Base-by-base conservation (phyloP, 805 yeast species). In the Saccharomycopsis lassenensis region DNA sequence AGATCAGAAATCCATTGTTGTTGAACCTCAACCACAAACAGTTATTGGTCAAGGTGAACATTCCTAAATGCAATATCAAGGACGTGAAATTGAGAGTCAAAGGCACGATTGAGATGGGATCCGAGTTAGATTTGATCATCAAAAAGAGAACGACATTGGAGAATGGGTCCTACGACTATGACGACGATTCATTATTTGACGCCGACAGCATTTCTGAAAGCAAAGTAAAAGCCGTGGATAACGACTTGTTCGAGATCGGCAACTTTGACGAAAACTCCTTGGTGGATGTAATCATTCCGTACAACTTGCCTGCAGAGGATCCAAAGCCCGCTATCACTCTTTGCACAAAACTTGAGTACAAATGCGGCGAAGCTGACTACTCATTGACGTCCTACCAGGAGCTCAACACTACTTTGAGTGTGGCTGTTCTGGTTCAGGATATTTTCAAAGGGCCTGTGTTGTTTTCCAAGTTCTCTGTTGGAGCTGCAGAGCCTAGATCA, bases 361-460 rank as follows among this genome's bases (percentile, higher is more conserved):
- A 10, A 4, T 17, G 28, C 4, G 22, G 24, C 21, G 36, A 31
- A 3, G 31, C 32, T 19, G 36, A 39, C 33, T 32, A 30, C 26
- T 33, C 41, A 17, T 20, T 43, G 10, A 20, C 31, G 18, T 27
- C 38, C 0, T 48, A 37, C 18, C 46, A 49, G 21, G 47, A 48
- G 1, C 41, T 79, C 4, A 77, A 78, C 41, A 69, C 75, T 4
- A 55, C 70, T 1, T 58, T 83, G 25, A 62, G 70, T 4, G 58
- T 82, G 5, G 77, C 85, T 0, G 91, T 82, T 1, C 74, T 84
- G 2, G 93, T 82, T 2, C 89, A 81, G 48, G 94, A 84, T 52
- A 73, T 77, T 7, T 82, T 81, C 59, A 70, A 73, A 44, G 53
- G 68, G 2, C 52, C 67, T 12, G 57, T 62, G 20, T 56, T 83